Base-by-base conservation (phyloP, 495 filamentous ascomycete genomes). In the Penicillium coprophilum region DNA sequence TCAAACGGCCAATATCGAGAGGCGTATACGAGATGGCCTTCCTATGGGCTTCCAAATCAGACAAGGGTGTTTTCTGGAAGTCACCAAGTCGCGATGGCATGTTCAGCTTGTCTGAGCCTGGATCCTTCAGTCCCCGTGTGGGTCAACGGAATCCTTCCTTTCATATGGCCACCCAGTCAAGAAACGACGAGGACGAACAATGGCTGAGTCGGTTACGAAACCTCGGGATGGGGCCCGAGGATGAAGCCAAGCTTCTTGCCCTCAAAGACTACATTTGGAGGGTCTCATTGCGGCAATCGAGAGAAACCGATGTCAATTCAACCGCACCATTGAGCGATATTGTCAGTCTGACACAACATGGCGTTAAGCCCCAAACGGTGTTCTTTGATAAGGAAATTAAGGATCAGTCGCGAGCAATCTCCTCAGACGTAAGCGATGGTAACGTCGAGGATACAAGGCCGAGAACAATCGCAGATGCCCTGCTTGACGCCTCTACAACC, bases 141-240 rank as follows among this genome's bases (percentile, higher is more conserved):
- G 62, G 67, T 24, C 69, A 71, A 23, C 67, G 56, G 46, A 55
- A 43, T 49, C 54, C 58, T 8, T 51, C 40, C 4, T 49, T 55
- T 11, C 79, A 82, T n/a, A 57, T 81, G 30, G 62, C 59, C 44
- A 54, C 70, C 24, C 66, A 76, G 2, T 48, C 69, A 15, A 91
- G 83, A 65, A 96, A 93, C 62, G 92, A 96, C n/a, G 93, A 97
- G 68, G 95, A 99, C 68, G 91, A 97, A 53, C 85, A 92, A 63
- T 99, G 95, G 95, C 77, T 99, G n/a, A 75, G 76, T 19, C 84
- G 88, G 48, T 72, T 99, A 30, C 82, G 90, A 30, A 92, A 89
- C 57, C 82, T 94, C 36, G 93, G 94, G 1, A 89, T 99, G 82
- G 70, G 77, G 2, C 56, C 75, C 0, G 92, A 96, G 43, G 95